Evolutionary conservation across 2,329 filamentous ascomycete species (phyloP).

Genomic region (Cryphonectria carpinicola): DNA sequence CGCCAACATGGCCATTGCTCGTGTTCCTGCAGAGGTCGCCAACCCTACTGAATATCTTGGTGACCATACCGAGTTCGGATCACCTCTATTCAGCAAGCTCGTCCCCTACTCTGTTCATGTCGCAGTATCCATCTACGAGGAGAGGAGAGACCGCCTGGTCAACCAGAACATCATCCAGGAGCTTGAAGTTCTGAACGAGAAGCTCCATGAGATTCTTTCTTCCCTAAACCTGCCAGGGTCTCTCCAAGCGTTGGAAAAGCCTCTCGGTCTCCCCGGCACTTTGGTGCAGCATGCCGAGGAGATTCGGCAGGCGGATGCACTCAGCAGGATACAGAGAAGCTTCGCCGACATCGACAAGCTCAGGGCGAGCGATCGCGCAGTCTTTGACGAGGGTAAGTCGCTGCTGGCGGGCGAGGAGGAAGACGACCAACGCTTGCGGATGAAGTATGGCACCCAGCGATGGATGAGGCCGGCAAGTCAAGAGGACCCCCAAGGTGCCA

Average conservation of each 20-base stretch:
- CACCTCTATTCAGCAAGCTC: slow-evolving; percentile 84
- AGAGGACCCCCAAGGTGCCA: slow-evolving; percentile 66
- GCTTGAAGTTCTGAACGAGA: slow-evolving; percentile 78
- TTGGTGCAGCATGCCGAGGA: slow-evolving; percentile 91
- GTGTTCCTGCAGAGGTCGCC: slow-evolving; percentile 79
- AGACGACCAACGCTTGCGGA: slow-evolving; percentile 77
- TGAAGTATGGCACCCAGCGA: slow-evolving; percentile 82
- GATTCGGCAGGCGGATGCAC: slow-evolving; percentile 85
- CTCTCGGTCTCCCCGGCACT: slow-evolving; percentile 83
- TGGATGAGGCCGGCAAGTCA: slow-evolving; percentile 76
- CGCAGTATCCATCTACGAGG: slow-evolving; percentile 92
- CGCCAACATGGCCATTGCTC: slow-evolving; percentile 83
- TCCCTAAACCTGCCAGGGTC: slow-evolving; percentile 90
- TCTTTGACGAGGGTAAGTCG: slow-evolving; percentile 83
- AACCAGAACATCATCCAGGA: slow-evolving; percentile 86
- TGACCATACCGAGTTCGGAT: slow-evolving; percentile 78
- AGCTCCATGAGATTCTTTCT: slow-evolving; percentile 77
- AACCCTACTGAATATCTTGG: slow-evolving; percentile 81
- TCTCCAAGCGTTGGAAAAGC: slow-evolving; percentile 92
- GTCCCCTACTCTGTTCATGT: slow-evolving; percentile 96
- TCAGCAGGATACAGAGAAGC: slow-evolving; percentile 75
- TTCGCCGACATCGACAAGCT: slow-evolving; percentile 90
- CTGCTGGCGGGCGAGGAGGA: slow-evolving; percentile 78
- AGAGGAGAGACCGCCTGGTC: slow-evolving; percentile 85
- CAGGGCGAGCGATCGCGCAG: slow-evolving; percentile 74